Base-by-base conservation (phyloP, 2,329 filamentous ascomycete genomes). In the Xylariomycetidae sp. region DNA sequence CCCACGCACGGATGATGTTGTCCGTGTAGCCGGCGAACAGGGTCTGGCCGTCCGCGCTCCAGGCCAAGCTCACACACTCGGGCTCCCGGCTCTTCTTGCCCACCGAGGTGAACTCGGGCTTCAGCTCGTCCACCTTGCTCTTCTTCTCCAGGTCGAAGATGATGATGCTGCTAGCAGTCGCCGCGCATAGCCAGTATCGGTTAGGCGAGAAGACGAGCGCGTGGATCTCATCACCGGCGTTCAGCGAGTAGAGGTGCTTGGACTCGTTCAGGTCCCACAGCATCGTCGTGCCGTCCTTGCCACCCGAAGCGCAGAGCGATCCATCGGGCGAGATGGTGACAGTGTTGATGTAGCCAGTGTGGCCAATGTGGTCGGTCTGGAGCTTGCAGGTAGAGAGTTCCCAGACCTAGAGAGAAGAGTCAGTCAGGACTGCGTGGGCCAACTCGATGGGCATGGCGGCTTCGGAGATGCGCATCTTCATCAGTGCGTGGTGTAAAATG, bases 91-190 rank as follows among this genome's bases (percentile, higher is more conserved):
- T 88, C 87, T 96, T 96, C 87, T 95, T 95, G 75, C 89, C 86
- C 65, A 88, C 83, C 65, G 88, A 79, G 63, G 88, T 76, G 76
- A 92, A 94, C 69, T 98, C 92, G 54, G 90, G 90, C 84, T 94
- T 95, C 69, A 98, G 82, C 82, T 96, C 92, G 60, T 96, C 90
- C 63, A 96, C 90, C 85, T 95, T 96, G 84, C 83, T 93, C 89
- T 98, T 98, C 89, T 98, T 98, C 87, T 98, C 92, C 56, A 98
- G 82, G 64, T 98, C 92, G 75, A 98, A 98, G 79, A 98, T 96
- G 80, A 95, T 95, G 80, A 98, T 96, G 79, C 81, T 88, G 74
- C 79, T 86, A 64, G 87, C 79, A 48, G 92, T 98, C 65, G 92
- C 92, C 64, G 92, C 92, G 80, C 92, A 98, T 57, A 98, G 83